phyloP scores from a whole-genome alignment of 345 rosid species.

The Cardamine occulta region DNA sequence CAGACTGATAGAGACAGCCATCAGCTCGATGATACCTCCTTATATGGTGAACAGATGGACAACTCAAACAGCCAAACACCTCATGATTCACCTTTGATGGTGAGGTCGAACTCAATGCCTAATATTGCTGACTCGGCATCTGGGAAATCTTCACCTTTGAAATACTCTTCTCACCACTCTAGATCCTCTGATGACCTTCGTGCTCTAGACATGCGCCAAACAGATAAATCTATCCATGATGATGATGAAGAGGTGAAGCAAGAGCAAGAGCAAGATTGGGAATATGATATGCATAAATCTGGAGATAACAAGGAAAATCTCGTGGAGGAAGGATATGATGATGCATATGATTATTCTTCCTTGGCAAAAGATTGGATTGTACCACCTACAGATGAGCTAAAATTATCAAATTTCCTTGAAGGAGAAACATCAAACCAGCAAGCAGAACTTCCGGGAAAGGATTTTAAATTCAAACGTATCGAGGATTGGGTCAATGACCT shows the following conservation, averaged over 20 bases:
- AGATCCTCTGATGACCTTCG: slow-evolving; percentile 70
- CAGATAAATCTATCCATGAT: slow-evolving; percentile 49
- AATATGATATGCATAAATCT: slow-evolving; percentile 36
- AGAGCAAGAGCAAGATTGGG: slow-evolving; percentile 43
- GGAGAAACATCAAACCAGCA: slow-evolving; percentile 53
- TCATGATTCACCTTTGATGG: slow-evolving; percentile 44
- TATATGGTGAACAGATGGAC: slow-evolving; percentile 52
- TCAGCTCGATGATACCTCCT: slow-evolving; percentile 50
- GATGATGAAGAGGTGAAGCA: slow-evolving; percentile 39
- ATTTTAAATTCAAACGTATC: slow-evolving; percentile 75
- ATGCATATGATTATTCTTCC: slow-evolving; percentile 59
- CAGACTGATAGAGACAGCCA: slow-evolving; percentile 54
- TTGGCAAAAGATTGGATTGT: slow-evolving; percentile 72
- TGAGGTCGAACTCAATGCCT: slow-evolving; percentile 67
- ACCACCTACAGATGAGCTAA: slow-evolving; percentile 61
- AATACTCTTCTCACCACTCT: slow-evolving; percentile 46
- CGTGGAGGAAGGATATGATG: slow-evolving; percentile 55
- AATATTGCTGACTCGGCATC: slow-evolving; percentile 49
- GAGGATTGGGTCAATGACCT: slow-evolving; percentile 88
- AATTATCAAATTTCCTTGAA: slow-evolving; percentile 42
- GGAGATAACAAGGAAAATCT: slow-evolving; percentile 49
- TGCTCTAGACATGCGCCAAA: slow-evolving; percentile 44
- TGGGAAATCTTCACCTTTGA: slow-evolving; percentile 46
- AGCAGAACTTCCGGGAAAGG: slow-evolving; percentile 57
- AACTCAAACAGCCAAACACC: slow-evolving; percentile 51